Base-by-base conservation (phyloP, 805 yeast genomes). In the Priceomyces carsonii region DNA sequence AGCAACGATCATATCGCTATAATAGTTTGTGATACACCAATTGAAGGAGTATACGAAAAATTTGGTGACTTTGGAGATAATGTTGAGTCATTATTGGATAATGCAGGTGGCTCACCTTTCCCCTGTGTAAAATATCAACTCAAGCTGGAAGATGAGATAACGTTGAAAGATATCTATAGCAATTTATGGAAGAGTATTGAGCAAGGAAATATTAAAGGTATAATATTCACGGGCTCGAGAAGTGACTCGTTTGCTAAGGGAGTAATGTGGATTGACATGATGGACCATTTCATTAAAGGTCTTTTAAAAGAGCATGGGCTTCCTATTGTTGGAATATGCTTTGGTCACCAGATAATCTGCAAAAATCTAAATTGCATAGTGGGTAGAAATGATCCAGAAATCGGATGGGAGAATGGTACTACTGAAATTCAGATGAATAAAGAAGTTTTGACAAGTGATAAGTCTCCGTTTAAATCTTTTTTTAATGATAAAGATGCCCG, bases 301-400 rank as follows among this genome's bases (percentile, higher is more conserved):
- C 37, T 55, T 5, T 48, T 44, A 17, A 22, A 32, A 9, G 18
- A 39, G 20, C 22, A 29, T 6, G 26, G 38, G 18, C 40, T 51
- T 39, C 82, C 84, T 2, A 38, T 79, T 3, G 71, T 77, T 5
- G 95, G 95, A 3, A 65, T 88, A 26, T 88, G 96, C 57, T 88
- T 87, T 55, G 96, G 96, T 5, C 96, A 89, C 58, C 96, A 88
- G 55, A 69, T 86, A 16, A 57, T 88, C 10, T 81, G 79, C 1
- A 73, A 82, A 35, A 79, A 84, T 5, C 56, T 85, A 29, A 91
- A 87, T 2, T 73, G 75, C 16, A 59, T 58, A 29, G 84, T 84
- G 3, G 75, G 61, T 8, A 63, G 77, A 39, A 84, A 79, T 54
- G 30, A 45, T 5, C 36, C 54, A 7, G 71, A 71, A 1, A 45